phyloP scores from a whole-genome alignment of 768 basidiomycete genomes.

The Russula abietina region DNA sequence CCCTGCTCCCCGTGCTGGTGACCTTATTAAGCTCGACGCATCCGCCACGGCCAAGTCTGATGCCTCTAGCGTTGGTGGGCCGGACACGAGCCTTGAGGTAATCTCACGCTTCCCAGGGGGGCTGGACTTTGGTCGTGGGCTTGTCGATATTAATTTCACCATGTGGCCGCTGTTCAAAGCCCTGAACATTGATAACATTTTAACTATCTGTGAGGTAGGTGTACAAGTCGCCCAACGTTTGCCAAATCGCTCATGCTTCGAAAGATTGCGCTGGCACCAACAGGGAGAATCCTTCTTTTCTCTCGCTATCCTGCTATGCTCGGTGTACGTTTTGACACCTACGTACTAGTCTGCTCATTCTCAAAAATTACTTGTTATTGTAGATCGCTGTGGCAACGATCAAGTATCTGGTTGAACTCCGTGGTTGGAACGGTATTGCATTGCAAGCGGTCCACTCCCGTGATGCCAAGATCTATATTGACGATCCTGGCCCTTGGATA shows the following conservation, averaged over 20 bases:
- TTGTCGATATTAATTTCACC: slow-evolving; percentile 92
- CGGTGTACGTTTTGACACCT: slow-evolving; percentile 44
- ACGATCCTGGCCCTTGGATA: slow-evolving; percentile 97
- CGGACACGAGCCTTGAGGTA: slow-evolving; percentile 62
- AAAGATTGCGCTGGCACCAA: slow-evolving; percentile 80
- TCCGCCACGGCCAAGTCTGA: slow-evolving; percentile 52
- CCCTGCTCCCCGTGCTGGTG: slow-evolving; percentile 82
- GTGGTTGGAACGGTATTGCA: slow-evolving; percentile 89
- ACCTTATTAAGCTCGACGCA: slow-evolving; percentile 80
- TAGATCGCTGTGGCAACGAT: slow-evolving; percentile 85
- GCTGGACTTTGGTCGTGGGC: slow-evolving; percentile 83
- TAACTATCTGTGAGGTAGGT: slow-evolving; percentile 83
- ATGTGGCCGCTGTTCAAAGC: slow-evolving; percentile 97
- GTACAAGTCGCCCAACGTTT: background rate
- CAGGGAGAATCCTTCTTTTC: slow-evolving; percentile 81
- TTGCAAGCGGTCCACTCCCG: slow-evolving; percentile 78
- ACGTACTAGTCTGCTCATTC: background rate
- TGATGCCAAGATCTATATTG: slow-evolving; percentile 88
- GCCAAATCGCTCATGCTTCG: background rate
- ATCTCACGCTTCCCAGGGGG: slow-evolving; percentile 91
- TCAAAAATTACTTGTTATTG: slow-evolving; percentile 2
- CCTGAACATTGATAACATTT: slow-evolving; percentile 86
- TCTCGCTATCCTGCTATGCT: slow-evolving; percentile 90
- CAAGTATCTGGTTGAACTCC: slow-evolving; percentile 86
- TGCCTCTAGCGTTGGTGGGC: slow-evolving; percentile 28